A percentile compares a stretch with the other conserved stretches of the same genome.
These are phyloP conservation scores for Fusarium torreyae DNA, from an alignment of 2,329 filamentous ascomycete genomes.

Conservation along the genomic window DNA sequence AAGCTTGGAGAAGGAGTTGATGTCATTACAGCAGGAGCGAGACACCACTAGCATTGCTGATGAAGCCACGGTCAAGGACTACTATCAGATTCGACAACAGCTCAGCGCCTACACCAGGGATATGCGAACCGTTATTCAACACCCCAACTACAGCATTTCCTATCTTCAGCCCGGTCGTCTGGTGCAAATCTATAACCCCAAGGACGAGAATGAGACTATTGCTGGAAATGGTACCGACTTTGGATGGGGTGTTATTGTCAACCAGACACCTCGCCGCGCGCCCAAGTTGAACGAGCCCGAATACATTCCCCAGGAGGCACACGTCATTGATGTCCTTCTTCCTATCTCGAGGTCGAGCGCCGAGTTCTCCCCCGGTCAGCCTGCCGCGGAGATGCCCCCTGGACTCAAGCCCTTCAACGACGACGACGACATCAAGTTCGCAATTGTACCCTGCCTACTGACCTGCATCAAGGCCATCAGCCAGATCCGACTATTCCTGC, in stretches of 20 bases:
- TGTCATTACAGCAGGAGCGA: constrained; percentile 81
- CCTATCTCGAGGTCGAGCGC: constrained; percentile 67
- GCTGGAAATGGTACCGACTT: constrained; percentile 73
- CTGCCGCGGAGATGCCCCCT: constrained; percentile 66
- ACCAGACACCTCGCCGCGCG: constrained; percentile 76
- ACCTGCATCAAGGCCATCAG: constrained; percentile 88
- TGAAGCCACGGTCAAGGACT: constrained; percentile 91
- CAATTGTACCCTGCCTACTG: constrained; percentile 82
- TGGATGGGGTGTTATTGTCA: constrained; percentile 93
- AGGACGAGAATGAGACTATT: constrained; percentile 60
- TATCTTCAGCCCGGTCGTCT: constrained; percentile 92
- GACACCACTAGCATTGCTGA: constrained; percentile 84
- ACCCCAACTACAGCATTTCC: constrained; percentile 86
- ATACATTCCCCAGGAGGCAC: constrained; percentile 80
- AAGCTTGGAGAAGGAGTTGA: constrained; percentile 85
- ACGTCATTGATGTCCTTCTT: constrained; percentile 87
- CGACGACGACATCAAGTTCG: constrained; percentile 52
- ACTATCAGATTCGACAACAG: constrained; percentile 90
- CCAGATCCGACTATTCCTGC: constrained; percentile 86
- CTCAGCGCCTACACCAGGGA: constrained; percentile 88
- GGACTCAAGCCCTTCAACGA: constrained; percentile 65
- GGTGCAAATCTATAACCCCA: constrained; percentile 84
- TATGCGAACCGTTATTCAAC: constrained; percentile 92
- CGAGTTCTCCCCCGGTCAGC: constrained; percentile 58
- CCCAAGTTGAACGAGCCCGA: constrained; percentile 79